Percentiles rank a stretch among this genome's conserved stretches.
Conservation (phyloP, 1,284 basidiomycete genomes). For the Austroboletus olivaceoglutinosus region DNA sequence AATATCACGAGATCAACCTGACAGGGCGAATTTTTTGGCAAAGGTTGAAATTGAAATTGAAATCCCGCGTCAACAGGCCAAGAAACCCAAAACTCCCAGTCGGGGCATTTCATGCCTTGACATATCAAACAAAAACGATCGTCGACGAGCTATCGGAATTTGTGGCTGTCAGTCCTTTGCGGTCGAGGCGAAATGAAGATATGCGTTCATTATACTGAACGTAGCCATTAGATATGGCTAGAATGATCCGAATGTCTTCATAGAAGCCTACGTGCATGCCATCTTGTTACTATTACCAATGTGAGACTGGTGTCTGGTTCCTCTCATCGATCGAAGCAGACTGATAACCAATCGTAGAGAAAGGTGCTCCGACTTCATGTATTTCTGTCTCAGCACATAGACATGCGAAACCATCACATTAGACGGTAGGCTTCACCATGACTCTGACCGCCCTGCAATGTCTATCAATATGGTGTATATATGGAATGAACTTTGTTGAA, state of each 20-base stretch:
- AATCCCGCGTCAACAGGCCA: too few species aligned
- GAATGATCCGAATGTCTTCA: slow-evolving; percentile 2
- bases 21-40: too few species aligned
- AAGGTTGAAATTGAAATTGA: too few species aligned
- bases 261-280: slow-evolving; percentile 13
- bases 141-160: slow-evolving; percentile 12
- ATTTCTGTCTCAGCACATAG: not conserved
- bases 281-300: slow-evolving; percentile 10
- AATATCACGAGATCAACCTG: too few species aligned
- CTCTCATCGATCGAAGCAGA: slow-evolving; percentile 4
- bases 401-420: not conserved
- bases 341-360: not conserved
- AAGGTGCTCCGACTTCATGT: not conserved
- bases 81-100: too few species aligned
- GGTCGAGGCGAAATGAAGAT: not conserved
- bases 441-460: not conserved
- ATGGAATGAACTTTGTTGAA: not conserved
- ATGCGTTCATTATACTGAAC: slow-evolving; percentile 2
- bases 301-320: slow-evolving; percentile 7
- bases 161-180: not conserved
- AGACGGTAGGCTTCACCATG: not conserved
- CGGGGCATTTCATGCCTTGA: too few species aligned
- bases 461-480: not conserved
- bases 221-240: slow-evolving; percentile 3
- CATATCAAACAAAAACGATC: slow-evolving; percentile 4